These are phyloP conservation scores for Amaranthus hypochondriacus DNA, from an alignment of 148 eudicot species.

Conservation along the genomic window DNA sequence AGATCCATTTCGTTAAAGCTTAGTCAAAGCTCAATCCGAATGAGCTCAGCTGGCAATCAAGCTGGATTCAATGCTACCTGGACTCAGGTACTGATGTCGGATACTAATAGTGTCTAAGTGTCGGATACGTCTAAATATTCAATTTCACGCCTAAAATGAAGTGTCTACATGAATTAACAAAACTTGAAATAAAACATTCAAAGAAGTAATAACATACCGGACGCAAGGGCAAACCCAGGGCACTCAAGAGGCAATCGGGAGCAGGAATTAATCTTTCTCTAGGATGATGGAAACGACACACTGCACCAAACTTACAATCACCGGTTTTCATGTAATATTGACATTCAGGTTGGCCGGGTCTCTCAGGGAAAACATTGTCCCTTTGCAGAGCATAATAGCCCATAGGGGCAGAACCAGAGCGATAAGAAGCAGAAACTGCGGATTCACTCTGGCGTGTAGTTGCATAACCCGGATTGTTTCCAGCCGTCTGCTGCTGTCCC, in stretches of 20 bases:
- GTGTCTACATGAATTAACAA: not conserved
- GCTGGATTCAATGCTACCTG: no score
- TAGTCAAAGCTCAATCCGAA: no score
- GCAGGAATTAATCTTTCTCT: slow-evolving; percentile 70
- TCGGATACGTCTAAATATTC: no score
- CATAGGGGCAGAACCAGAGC: slow-evolving; percentile 55
- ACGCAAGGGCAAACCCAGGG: slow-evolving; percentile 89
- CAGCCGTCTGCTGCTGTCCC: slow-evolving; percentile 54
- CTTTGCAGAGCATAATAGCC: slow-evolving; percentile 70
- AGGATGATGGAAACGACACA: slow-evolving; percentile 93
- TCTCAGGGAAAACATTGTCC: slow-evolving; percentile 84
- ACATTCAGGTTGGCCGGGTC: slow-evolving; percentile 95
- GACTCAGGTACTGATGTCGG: no score
- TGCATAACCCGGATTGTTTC: slow-evolving; percentile 52
- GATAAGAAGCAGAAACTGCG: slow-evolving; percentile 48
- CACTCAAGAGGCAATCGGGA: slow-evolving; percentile 84
- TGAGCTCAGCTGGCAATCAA: no score
- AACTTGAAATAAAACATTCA: not conserved
- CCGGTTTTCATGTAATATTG: slow-evolving; percentile 98
- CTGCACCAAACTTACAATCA: slow-evolving; percentile 96
- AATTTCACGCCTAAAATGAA: no score
- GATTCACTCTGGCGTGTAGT: slow-evolving; percentile 52
- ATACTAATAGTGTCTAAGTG: no score
- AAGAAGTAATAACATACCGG: slow-evolving; percentile 46
- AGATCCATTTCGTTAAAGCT: no score